phyloP scores from a whole-genome alignment of 176 grass and related monocot genomes.

The Calamus simplicifolius region DNA sequence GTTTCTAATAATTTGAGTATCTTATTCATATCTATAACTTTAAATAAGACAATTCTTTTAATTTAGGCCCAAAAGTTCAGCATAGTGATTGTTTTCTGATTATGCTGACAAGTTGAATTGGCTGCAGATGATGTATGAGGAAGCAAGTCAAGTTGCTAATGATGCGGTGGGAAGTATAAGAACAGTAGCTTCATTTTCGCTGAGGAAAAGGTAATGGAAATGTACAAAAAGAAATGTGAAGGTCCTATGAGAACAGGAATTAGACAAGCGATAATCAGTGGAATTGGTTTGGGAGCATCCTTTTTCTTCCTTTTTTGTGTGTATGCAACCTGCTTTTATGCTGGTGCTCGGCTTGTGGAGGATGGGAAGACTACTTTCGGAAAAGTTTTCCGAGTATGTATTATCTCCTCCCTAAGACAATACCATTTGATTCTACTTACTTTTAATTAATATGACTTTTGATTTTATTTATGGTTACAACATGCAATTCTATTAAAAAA shows the following conservation, averaged over 20 bases:
- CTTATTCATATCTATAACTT: not conserved
- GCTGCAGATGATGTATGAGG: constrained; percentile 83
- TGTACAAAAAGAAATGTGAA: constrained; percentile 87
- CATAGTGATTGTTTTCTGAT: not conserved
- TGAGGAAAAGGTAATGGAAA: constrained; percentile 80
- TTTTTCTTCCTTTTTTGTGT: constrained; percentile 93
- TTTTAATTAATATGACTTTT: too few species aligned
- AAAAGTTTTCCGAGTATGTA: constrained; percentile 88
- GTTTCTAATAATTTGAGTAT: too few species aligned
- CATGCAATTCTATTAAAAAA: too few species aligned
- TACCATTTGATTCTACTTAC: too few species aligned
- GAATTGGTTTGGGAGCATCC: constrained; percentile 72
- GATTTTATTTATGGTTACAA: too few species aligned
- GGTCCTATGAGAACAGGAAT: constrained; percentile 64
- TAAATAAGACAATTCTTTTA: not conserved
- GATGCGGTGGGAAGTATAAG: constrained; percentile 85
- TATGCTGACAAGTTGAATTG: not conserved
- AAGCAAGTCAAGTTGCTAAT: constrained; percentile 88
- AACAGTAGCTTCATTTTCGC: constrained; percentile 75
- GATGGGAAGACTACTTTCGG: constrained; percentile 73
- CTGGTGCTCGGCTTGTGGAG: constrained; percentile 78
- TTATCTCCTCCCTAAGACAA: not conserved
- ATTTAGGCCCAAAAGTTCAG: not conserved
- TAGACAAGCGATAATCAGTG: constrained; percentile 74
- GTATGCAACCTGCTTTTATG: constrained; percentile 90